Evolutionary conservation across 176 grass and related monocot species (phyloP).

Genomic region (Avena sativa): DNA sequence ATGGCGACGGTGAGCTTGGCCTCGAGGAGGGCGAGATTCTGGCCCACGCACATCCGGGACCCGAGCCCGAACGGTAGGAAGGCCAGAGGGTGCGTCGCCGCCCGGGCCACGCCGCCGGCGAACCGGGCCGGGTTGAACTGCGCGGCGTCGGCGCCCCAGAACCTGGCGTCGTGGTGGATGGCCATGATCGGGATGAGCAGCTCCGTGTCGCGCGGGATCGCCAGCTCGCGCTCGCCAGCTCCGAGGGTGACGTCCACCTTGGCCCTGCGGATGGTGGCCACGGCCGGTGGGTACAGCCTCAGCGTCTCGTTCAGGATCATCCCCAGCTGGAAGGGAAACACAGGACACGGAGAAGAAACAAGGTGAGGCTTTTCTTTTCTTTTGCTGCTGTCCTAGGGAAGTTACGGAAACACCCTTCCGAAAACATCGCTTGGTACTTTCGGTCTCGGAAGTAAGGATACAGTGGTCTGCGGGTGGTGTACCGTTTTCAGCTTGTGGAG

Average conservation of each 20-base stretch:
- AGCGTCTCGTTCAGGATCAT: conserved; percentile 88
- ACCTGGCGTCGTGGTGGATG: conserved; percentile 65
- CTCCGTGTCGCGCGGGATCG: conserved; percentile 62
- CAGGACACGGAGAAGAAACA: conserved; percentile 25
- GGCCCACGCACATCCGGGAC: conserved; percentile 78
- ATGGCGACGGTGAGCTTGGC: conserved; percentile 74
- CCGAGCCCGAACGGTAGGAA: conserved; percentile 84
- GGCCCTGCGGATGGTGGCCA: conserved; percentile 76
- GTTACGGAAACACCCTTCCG: conserved; percentile 42
- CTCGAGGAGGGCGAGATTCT: conserved; percentile 79
- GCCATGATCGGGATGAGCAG: conserved; percentile 88
- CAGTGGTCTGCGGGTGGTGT: conserved; percentile 25
- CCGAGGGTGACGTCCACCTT: conserved; percentile 62
- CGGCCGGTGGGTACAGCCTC: conserved; percentile 80
- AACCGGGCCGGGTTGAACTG: conserved; percentile 69
- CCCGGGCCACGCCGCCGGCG: conserved; percentile 42
- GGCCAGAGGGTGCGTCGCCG: conserved; percentile 62
- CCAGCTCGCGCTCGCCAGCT: conserved; percentile 34
- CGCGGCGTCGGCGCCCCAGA: conserved; percentile 66
- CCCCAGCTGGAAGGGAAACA: conserved; percentile 53
- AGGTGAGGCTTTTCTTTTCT: conserved; percentile 42
- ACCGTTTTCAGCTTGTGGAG: conserved; percentile 89
- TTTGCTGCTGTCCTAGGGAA: neutral
- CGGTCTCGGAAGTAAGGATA: neutral
- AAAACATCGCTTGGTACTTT: neutral